These are phyloP conservation scores for Boletales sp. DNA, from an alignment of 768 basidiomycete genomes.

Conservation along the genomic window DNA sequence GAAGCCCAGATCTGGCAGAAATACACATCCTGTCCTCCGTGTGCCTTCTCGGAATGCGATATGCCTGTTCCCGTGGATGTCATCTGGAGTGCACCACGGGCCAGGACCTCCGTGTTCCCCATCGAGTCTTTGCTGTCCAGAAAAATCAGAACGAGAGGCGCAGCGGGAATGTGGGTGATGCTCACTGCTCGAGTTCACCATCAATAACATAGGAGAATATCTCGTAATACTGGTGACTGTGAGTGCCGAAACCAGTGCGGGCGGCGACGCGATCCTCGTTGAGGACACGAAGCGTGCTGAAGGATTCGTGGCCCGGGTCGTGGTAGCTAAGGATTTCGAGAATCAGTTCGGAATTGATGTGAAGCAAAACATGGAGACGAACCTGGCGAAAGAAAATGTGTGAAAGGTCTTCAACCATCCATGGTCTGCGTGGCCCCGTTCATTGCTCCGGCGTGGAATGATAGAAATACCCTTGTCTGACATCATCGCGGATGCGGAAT, in stretches of 20 bases:
- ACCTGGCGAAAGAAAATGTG: conserved; percentile 75
- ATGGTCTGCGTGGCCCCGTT: conserved; percentile 73
- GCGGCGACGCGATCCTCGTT: conserved; percentile 89
- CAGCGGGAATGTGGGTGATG: neutral
- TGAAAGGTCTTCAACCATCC: conserved; percentile 88
- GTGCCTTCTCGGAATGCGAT: conserved; percentile 67
- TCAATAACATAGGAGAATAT: conserved; percentile 87
- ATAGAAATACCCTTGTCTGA: conserved; percentile 32
- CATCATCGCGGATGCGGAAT: conserved; percentile 11
- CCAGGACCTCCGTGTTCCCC: conserved; percentile 86
- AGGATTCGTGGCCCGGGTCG: conserved; percentile 52
- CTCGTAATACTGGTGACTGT: conserved; percentile 81
- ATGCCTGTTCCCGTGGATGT: conserved; percentile 93
- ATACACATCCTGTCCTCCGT: conserved; percentile 48
- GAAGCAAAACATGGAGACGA: conserved; percentile 21
- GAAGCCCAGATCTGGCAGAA: conserved; percentile 72
- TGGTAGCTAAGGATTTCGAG: conserved; percentile 46
- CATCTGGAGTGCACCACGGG: conserved; percentile 86
- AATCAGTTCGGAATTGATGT: conserved; percentile 8
- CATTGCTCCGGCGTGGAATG: conserved; percentile 52
- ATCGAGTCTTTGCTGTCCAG: conserved; percentile 76
- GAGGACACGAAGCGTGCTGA: conserved; percentile 79
- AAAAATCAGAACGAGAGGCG: neutral
- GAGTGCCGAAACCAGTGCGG: conserved; percentile 78
- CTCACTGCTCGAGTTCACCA: conserved; percentile 81